Percentiles rank a stretch among this genome's conserved stretches.
Evolutionary conservation across 1,139 yeast species (phyloP).

Genomic region (Saccharomyces uvarum): DNA sequence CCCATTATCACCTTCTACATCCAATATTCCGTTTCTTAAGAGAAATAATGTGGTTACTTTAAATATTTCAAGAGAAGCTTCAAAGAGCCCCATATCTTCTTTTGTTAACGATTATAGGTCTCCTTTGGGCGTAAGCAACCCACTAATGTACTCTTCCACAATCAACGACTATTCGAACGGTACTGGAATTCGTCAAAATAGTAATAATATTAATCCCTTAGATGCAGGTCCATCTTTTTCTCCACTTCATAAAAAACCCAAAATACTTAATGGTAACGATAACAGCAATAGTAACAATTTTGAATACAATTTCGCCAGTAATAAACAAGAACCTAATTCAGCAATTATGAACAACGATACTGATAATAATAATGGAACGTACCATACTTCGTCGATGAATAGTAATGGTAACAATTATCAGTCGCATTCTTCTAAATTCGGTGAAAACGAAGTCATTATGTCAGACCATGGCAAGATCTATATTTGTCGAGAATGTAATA

Average conservation of each 20-base stretch:
- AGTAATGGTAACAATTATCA: not conserved
- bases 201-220: not conserved
- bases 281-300: not conserved
- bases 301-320: not conserved
- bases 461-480: slow-evolving; percentile 16
- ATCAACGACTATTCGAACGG: not conserved
- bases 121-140: slow-evolving; percentile 14
- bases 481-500: slow-evolving; percentile 25
- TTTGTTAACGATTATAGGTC: slow-evolving; percentile 17
- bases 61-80: slow-evolving; percentile 22
- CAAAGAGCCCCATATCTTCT: slow-evolving; percentile 20
- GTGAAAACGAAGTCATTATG: not conserved
- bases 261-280: not conserved
- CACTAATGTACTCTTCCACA: slow-evolving; percentile 9
- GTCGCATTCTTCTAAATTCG: not conserved
- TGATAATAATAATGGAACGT: not conserved
- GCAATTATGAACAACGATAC: not conserved
- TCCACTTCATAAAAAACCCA: not conserved
- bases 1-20: slow-evolving; percentile 14
- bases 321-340: not conserved
- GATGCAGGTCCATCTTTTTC: slow-evolving; percentile 1
- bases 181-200: not conserved
- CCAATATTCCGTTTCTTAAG: slow-evolving; percentile 19
- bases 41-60: slow-evolving; percentile 22
- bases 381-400: slow-evolving; percentile 8